Percentiles rank a stretch among this genome's conserved stretches.
Evolutionary conservation across 1,139 yeast species (phyloP).

Genomic region (Kodamaea fungicola): DNA sequence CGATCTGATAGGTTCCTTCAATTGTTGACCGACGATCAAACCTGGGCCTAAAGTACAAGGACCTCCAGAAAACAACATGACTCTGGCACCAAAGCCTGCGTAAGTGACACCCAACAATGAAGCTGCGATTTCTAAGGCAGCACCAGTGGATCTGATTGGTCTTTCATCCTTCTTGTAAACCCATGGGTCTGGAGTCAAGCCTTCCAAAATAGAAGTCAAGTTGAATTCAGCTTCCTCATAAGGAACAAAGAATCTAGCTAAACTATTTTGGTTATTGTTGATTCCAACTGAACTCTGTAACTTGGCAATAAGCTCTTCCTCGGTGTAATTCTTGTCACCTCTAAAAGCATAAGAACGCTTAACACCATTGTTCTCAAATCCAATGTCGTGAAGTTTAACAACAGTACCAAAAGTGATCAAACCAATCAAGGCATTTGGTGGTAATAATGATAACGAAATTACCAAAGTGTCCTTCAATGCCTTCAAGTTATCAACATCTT

Average conservation of each 20-base stretch:
- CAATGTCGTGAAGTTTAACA: conserved; percentile 91
- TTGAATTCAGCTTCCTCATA: conserved; percentile 85
- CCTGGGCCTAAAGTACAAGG: conserved; percentile 97
- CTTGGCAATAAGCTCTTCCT: conserved; percentile 73
- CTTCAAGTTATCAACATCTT: conserved; percentile 87
- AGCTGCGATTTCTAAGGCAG: conserved; percentile 84
- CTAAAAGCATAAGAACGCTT: conserved; percentile 85
- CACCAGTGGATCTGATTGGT: conserved; percentile 90
- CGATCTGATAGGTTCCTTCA: conserved; percentile 94
- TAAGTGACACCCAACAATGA: conserved; percentile 81
- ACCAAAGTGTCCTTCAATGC: conserved; percentile 86
- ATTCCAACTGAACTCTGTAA: conserved; percentile 50
- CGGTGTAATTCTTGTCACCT: conserved; percentile 84
- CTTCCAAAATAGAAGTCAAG: conserved; percentile 76
- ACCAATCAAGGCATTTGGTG: conserved; percentile 91
- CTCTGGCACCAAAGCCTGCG: conserved; percentile 86
- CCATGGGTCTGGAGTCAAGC: conserved; percentile 86
- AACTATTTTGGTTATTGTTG: conserved; percentile 40
- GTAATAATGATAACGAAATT: conserved; percentile 76
- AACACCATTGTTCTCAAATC: conserved; percentile 56
- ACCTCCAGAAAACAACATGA: conserved; percentile 90
- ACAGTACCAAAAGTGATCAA: conserved; percentile 91
- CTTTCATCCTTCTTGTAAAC: conserved; percentile 83
- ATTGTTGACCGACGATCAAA: conserved; percentile 83
- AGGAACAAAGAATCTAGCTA: conserved; percentile 80